Percentiles rank a stretch among this genome's conserved stretches.
These are phyloP conservation scores for Arthroderma sp. DNA, from an alignment of 2,329 filamentous ascomycete genomes.

Conservation along the genomic window DNA sequence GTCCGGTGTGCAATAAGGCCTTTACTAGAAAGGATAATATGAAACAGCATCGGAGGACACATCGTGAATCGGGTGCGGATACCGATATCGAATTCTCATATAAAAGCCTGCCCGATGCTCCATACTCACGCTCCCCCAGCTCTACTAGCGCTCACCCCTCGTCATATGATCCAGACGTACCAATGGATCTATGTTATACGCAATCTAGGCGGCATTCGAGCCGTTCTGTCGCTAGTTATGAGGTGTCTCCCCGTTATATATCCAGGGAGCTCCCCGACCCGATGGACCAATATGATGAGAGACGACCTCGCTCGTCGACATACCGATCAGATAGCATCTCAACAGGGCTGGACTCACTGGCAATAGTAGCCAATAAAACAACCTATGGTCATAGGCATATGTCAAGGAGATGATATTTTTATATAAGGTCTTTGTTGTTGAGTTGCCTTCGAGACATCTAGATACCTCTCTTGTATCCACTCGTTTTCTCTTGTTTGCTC, in stretches of 20 bases:
- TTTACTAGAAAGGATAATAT: conserved; percentile 60
- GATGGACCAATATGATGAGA: background rate
- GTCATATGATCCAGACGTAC: conserved; percentile 4
- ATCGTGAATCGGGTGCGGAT: conserved; percentile 30
- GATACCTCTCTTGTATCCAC: background rate
- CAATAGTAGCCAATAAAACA: conserved; percentile 9
- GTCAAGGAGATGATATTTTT: background rate
- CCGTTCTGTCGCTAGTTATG: conserved; percentile 7
- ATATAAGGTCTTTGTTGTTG: no score
- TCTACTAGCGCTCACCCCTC: background rate
- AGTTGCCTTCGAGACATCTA: no score
- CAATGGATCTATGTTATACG: background rate
- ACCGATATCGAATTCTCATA: conserved; percentile 13
- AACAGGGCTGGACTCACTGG: conserved; percentile 9
- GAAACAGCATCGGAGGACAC: conserved; percentile 56
- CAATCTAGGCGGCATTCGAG: conserved; percentile 6
- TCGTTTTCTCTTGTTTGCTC: no score
- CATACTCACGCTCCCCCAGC: background rate
- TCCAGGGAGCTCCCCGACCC: background rate
- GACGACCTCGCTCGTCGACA: background rate
- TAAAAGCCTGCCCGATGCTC: background rate
- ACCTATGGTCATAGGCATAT: conserved; percentile 2
- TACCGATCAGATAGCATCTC: conserved; percentile 9
- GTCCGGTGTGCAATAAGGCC: conserved; percentile 55
- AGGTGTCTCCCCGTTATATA: conserved; percentile 1